Evolutionary conservation across 108 stramenopile species (phyloP).

Genomic region (Craspedostauros australis): DNA sequence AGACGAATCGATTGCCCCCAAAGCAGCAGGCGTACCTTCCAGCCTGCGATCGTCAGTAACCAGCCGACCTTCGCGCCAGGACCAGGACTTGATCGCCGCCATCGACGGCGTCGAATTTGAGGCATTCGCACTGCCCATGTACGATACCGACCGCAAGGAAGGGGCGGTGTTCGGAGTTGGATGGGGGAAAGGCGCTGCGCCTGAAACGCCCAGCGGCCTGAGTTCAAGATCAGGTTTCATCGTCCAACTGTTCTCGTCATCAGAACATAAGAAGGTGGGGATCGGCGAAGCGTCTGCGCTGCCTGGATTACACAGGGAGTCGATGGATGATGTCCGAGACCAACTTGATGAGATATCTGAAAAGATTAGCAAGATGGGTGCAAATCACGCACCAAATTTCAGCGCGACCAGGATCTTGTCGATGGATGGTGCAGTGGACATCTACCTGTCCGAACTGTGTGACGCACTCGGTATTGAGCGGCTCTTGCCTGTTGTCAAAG

Average conservation of each 20-base stretch:
- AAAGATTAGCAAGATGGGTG: conserved; percentile 11
- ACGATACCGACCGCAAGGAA: conserved; percentile 12
- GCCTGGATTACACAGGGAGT: conserved; percentile 61
- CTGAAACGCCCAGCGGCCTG: conserved; percentile 16
- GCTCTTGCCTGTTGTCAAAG: conserved; percentile 44
- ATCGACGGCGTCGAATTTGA: conserved; percentile 50
- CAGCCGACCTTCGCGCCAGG: too few species aligned
- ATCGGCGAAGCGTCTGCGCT: conserved; percentile 80
- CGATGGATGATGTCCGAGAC: conserved; percentile 41
- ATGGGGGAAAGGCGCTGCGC: conserved; percentile 55
- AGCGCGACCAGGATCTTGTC: conserved; percentile 35
- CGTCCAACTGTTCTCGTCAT: conserved; percentile 48
- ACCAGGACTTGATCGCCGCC: too few species aligned
- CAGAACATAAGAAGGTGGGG: conserved; percentile 52
- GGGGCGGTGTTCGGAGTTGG: conserved; percentile 61
- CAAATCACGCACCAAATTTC: conserved; percentile 23
- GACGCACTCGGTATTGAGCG: conserved; percentile 18
- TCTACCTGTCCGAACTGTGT: conserved; percentile 32
- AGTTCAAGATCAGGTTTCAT: conserved; percentile 52
- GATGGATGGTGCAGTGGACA: conserved; percentile 42
- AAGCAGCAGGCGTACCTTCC: too few species aligned
- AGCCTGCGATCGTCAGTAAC: too few species aligned
- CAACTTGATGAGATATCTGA: conserved; percentile 46
- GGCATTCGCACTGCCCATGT: conserved; percentile 44
- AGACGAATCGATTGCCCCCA: too few species aligned